Percentiles rank a stretch among this genome's conserved stretches.
Evolutionary conservation across 2,329 filamentous ascomycete species (phyloP).

Genomic region (Penicillium sp.): DNA sequence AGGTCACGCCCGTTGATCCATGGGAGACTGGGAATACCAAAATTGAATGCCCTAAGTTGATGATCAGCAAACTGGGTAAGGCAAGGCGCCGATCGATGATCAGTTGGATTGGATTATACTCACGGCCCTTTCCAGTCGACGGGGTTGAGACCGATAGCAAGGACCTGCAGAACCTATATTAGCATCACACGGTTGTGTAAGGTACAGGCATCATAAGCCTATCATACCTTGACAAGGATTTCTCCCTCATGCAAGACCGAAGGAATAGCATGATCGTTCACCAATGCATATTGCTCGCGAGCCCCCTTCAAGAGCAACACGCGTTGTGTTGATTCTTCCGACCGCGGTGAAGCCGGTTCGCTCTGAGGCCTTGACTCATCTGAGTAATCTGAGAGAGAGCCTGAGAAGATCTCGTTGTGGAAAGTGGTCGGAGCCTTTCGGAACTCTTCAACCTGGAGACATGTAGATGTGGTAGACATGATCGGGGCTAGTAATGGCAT

Average conservation of each 20-base stretch:
- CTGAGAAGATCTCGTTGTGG: slow-evolving; percentile 15
- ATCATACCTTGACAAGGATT: slow-evolving; percentile 59
- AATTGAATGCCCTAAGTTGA: slow-evolving; percentile 64
- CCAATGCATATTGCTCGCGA: slow-evolving; percentile 53
- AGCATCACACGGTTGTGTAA: neutral
- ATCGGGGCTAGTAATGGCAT: slow-evolving; percentile 21
- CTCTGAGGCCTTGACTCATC: slow-evolving; percentile 2
- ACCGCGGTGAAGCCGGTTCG: neutral
- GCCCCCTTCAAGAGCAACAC: slow-evolving; percentile 55
- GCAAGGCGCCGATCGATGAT: neutral
- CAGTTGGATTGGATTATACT: slow-evolving; percentile 28
- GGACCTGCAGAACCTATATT: slow-evolving; percentile 37
- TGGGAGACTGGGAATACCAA: slow-evolving; percentile 67
- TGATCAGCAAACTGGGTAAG: neutral
- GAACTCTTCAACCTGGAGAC: slow-evolving; percentile 22
- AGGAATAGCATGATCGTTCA: slow-evolving; percentile 51
- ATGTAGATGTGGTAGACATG: slow-evolving; percentile 30
- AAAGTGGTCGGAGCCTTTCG: slow-evolving; percentile 16
- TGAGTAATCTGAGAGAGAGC: slow-evolving; percentile 3
- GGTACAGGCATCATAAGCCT: neutral
- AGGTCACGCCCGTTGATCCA: slow-evolving; percentile 71
- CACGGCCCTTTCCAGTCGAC: slow-evolving; percentile 77
- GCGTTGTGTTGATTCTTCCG: slow-evolving; percentile 39
- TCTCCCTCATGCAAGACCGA: slow-evolving; percentile 51
- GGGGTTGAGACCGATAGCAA: slow-evolving; percentile 71